phyloP scores from a whole-genome alignment of 73 alveolate genomes.

The Paramecium caudatum region DNA sequence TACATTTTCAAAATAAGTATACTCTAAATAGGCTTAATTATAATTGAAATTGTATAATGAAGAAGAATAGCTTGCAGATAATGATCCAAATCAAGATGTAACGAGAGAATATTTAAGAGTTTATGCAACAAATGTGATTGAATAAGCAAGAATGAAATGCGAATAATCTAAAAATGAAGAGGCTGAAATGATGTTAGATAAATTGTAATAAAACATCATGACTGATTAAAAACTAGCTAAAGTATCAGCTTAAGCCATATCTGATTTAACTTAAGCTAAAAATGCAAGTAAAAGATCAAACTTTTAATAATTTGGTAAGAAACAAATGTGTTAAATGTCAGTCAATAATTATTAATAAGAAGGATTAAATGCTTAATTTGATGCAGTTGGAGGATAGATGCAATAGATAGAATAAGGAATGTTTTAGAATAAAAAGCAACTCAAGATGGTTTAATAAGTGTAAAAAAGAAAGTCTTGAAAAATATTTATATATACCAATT shows the following conservation, averaged over 20 bases:
- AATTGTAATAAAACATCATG: background rate
- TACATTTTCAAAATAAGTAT: background rate
- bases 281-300: background rate
- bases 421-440: background rate
- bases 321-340: slow-evolving; percentile 4
- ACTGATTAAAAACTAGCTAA: background rate
- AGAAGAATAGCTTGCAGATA: slow-evolving; percentile 59
- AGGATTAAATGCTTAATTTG: slow-evolving; percentile 63
- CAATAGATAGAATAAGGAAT: background rate
- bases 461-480: background rate
- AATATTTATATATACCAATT: background rate
- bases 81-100: slow-evolving; percentile 75
- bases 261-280: slow-evolving; percentile 2
- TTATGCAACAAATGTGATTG: slow-evolving; percentile 74
- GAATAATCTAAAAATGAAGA: slow-evolving; percentile 5
- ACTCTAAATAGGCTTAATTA: slow-evolving; percentile 54
- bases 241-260: background rate
- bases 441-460: background rate
- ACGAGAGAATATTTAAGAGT: slow-evolving; percentile 74
- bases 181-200: slow-evolving; percentile 25
- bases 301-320: background rate
- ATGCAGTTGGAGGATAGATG: background rate
- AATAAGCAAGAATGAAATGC: slow-evolving; percentile 62
- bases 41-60: slow-evolving; percentile 45
- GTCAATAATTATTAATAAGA: slow-evolving; percentile 24